Conservation (phyloP, 495 filamentous ascomycete species). For the Hyaloscypha finlandica region DNA sequence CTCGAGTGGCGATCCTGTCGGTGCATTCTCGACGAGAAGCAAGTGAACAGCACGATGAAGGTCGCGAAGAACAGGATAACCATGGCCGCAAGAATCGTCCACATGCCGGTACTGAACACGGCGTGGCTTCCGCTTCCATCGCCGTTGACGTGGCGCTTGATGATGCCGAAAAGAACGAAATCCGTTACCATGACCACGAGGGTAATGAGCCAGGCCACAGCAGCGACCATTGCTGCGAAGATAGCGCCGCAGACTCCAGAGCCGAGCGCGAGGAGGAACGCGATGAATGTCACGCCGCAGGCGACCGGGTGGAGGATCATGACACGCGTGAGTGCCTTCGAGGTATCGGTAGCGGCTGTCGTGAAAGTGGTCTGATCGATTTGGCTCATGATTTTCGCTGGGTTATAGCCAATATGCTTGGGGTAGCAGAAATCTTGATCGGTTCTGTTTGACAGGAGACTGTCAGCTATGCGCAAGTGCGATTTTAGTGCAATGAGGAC, state of each 20-base stretch:
- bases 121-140: slow-evolving; percentile 39
- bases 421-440: slow-evolving; percentile 46
- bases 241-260: slow-evolving; percentile 55
- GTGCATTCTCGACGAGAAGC: slow-evolving; percentile 41
- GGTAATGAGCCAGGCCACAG: slow-evolving; percentile 55
- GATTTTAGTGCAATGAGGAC: neutral
- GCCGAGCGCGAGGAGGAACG: slow-evolving; percentile 56
- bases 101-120: slow-evolving; percentile 48
- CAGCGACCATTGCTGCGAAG: slow-evolving; percentile 47
- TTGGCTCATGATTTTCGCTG: slow-evolving; percentile 42
- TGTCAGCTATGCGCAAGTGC: slow-evolving; percentile 1
- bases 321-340: slow-evolving; percentile 52
- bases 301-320: slow-evolving; percentile 65
- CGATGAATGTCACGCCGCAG: slow-evolving; percentile 56
- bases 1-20: neutral
- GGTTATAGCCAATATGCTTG: slow-evolving; percentile 54
- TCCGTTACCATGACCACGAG: slow-evolving; percentile 56
- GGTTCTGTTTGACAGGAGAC: slow-evolving; percentile 22
- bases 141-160: slow-evolving; percentile 51
- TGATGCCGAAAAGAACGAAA: slow-evolving; percentile 56
- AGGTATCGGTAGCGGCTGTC: slow-evolving; percentile 41
- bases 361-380: slow-evolving; percentile 42
- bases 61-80: slow-evolving; percentile 54
- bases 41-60: slow-evolving; percentile 58
- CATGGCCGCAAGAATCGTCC: slow-evolving; percentile 52